Evolutionary conservation across 345 rosid genomes (phyloP).

Genomic region (Anacardium occidentale): DNA sequence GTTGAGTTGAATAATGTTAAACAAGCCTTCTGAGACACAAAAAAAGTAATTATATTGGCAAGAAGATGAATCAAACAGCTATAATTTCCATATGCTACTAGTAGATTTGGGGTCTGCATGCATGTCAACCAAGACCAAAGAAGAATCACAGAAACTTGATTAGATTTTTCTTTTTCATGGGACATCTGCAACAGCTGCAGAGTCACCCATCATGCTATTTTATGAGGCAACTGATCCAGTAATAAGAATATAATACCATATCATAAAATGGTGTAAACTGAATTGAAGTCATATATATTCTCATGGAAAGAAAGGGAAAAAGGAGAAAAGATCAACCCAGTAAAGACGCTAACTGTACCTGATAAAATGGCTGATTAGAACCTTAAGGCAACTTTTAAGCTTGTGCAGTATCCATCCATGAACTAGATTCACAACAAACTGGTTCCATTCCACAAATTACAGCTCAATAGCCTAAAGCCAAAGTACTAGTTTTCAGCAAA

Average conservation of each 20-base stretch:
- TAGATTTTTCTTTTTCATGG: too few species aligned
- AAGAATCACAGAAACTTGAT: conserved; percentile 5
- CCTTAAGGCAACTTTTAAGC: conserved; percentile 72
- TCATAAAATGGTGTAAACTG: too few species aligned
- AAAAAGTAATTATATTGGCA: neutral
- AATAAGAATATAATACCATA: too few species aligned
- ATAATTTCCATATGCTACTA: conserved; percentile 78
- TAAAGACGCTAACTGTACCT: conserved; percentile 43
- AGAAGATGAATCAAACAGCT: conserved; percentile 1
- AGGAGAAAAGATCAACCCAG: neutral
- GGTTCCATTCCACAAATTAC: conserved; percentile 98
- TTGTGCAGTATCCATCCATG: conserved; percentile 87
- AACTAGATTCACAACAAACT: conserved; percentile 75
- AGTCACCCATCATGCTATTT: too few species aligned
- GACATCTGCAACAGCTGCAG: too few species aligned
- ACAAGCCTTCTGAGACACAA: neutral
- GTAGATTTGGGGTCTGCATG: conserved; percentile 66
- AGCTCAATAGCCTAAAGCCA: conserved; percentile 65
- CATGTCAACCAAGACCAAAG: conserved; percentile 79
- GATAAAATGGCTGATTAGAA: conserved; percentile 90
- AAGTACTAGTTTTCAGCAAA: conserved; percentile 5
- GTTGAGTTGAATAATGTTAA: neutral
- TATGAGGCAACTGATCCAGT: too few species aligned
- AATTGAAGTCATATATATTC: too few species aligned
- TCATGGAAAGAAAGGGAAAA: too few species aligned